Evolutionary conservation across 106 monocot genomes (phyloP).

Genomic region (Dendrobium chrysotoxum): DNA sequence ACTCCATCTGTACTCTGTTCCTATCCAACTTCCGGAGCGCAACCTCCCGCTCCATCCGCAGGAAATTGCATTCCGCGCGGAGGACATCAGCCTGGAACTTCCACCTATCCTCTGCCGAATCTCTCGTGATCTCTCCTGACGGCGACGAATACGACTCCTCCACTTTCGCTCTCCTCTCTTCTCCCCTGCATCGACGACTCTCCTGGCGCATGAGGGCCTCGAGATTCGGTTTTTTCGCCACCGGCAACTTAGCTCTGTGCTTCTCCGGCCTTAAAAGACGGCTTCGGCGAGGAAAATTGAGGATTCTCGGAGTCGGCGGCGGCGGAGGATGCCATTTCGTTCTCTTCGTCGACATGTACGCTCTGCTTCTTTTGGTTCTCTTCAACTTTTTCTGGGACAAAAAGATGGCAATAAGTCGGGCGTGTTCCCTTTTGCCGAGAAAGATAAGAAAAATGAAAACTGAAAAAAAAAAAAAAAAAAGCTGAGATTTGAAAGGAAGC

Average conservation of each 20-base stretch:
- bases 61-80: conserved; percentile 57
- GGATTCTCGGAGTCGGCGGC: conserved; percentile 43
- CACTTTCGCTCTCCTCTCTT: conserved; percentile 5
- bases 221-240: conserved; percentile 4
- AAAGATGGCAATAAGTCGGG: no score
- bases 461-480: no score
- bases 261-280: conserved; percentile 5
- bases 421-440: no score
- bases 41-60: conserved; percentile 48
- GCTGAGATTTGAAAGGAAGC: no score
- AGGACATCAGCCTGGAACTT: conserved; percentile 57
- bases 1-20: conserved; percentile 28
- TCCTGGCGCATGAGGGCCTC: conserved; percentile 29
- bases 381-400: no score
- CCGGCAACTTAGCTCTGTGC: neutral
- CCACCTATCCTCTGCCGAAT: conserved; percentile 43
- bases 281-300: conserved; percentile 48
- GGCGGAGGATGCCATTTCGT: conserved; percentile 42
- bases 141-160: neutral
- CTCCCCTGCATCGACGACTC: neutral
- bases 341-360: conserved; percentile 12
- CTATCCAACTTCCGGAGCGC: conserved; percentile 42
- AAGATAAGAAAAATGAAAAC: no score
- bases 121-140: neutral
- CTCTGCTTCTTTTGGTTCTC: neutral